A percentile compares a stretch with the other conserved stretches of the same genome.
Conservation (phyloP, 169 alveolate species). For the Plasmodium vinckei region DNA sequence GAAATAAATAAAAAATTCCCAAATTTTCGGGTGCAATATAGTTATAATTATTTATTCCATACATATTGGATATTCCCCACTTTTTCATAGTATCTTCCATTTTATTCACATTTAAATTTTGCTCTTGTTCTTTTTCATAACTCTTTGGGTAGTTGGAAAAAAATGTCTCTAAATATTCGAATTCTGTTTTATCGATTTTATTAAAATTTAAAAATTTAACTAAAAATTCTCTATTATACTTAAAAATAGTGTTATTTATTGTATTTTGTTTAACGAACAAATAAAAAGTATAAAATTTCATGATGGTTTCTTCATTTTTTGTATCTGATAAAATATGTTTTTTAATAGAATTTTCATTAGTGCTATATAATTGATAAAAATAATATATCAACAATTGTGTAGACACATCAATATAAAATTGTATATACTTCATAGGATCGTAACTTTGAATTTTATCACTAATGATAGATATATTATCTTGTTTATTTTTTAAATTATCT, state of each 20-base stretch:
- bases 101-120: background rate
- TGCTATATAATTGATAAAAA: constrained; percentile 44
- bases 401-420: constrained; percentile 32
- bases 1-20: constrained; percentile 35
- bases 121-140: no score
- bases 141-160: constrained; percentile 5
- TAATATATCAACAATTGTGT: constrained; percentile 20
- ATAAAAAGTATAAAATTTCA: constrained; percentile 71
- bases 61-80: constrained; percentile 1
- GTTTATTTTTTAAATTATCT: constrained; percentile 17
- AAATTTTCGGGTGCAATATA: constrained; percentile 45
- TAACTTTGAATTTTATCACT: background rate
- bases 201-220: constrained; percentile 21
- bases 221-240: constrained; percentile 18
- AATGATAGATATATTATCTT: background rate
- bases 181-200: constrained; percentile 28
- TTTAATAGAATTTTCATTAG: constrained; percentile 12
- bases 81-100: background rate
- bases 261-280: constrained; percentile 47
- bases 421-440: constrained; percentile 3
- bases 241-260: background rate
- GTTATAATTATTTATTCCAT: constrained; percentile 40
- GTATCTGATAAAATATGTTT: constrained; percentile 16
- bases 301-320: constrained; percentile 29
- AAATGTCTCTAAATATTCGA: constrained; percentile 25